Evolutionary conservation across 2,329 filamentous ascomycete species (phyloP).

Genomic region (Arachnopeziza araneosa): DNA sequence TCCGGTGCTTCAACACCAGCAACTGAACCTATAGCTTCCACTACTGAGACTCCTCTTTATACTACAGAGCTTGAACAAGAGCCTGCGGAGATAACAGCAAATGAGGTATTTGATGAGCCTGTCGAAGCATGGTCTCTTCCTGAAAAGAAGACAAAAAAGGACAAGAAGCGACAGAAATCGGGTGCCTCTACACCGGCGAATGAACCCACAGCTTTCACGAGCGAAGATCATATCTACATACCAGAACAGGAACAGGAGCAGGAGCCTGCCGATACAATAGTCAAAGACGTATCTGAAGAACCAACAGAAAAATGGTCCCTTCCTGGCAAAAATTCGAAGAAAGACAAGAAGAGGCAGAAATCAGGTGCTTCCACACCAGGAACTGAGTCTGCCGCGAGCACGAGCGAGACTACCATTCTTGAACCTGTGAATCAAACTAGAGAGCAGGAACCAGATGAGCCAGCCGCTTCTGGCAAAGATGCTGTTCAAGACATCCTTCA

Average conservation of each 20-base stretch:
- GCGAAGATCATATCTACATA: no score
- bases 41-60: background rate
- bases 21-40: background rate
- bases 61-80: no score
- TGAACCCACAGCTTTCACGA: no score
- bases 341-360: conserved; percentile 14
- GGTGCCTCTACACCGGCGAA: conserved; percentile 7
- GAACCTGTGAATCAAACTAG: background rate
- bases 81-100: background rate
- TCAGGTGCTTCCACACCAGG: conserved; percentile 6
- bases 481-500: background rate
- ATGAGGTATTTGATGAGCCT: background rate
- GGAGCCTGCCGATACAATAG: background rate
- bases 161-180: conserved; percentile 15
- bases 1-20: conserved; percentile 6
- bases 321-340: conserved; percentile 14
- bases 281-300: background rate
- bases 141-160: conserved; percentile 1
- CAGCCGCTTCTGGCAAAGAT: background rate
- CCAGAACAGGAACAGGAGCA: no score
- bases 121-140: background rate
- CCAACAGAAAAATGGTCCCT: background rate
- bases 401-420: background rate
- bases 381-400: background rate
- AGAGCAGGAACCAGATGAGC: background rate